These are phyloP conservation scores for Saccharomycopsis sp. DNA, from an alignment of 805 yeast species.

Conservation along the genomic window DNA sequence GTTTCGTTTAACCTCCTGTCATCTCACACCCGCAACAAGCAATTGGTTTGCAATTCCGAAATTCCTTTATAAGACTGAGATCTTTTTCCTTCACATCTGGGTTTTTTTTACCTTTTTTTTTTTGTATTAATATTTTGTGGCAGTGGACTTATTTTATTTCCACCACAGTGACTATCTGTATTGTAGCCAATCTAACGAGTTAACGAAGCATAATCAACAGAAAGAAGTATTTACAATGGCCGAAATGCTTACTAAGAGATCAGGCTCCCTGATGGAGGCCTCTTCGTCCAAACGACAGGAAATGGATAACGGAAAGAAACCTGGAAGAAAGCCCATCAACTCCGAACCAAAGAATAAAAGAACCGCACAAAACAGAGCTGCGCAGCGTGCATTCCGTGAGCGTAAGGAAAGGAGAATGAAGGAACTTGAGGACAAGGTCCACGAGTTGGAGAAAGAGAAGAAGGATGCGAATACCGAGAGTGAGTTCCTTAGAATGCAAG, in stretches of 20 bases:
- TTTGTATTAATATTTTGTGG: too few relatives aligned
- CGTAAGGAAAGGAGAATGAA: slow-evolving; percentile 83
- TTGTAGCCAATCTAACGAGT: too few relatives aligned
- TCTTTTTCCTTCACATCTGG: neutral
- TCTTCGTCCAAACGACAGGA: slow-evolving; percentile 18
- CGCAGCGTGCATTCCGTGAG: slow-evolving; percentile 96
- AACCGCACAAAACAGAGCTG: slow-evolving; percentile 95
- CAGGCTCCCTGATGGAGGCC: neutral
- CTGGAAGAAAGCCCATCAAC: slow-evolving; percentile 75
- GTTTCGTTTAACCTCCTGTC: neutral
- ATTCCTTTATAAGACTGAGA: neutral
- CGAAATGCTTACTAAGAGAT: neutral
- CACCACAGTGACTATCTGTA: too few relatives aligned
- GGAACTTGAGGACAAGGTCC: slow-evolving; percentile 77
- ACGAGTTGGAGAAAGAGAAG: slow-evolving; percentile 63
- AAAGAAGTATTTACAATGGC: neutral
- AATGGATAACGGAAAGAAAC: slow-evolving; percentile 34
- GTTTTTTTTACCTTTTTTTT: too few relatives aligned
- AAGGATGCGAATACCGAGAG: slow-evolving; percentile 63
- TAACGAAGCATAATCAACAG: neutral
- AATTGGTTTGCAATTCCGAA: neutral
- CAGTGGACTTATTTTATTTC: too few relatives aligned
- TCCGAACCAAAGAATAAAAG: slow-evolving; percentile 81
- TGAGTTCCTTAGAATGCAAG: slow-evolving; percentile 69
- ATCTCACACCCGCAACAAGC: neutral